Evolutionary conservation across 768 basidiomycete species (phyloP).

Genomic region (Termitomyces sp.): DNA sequence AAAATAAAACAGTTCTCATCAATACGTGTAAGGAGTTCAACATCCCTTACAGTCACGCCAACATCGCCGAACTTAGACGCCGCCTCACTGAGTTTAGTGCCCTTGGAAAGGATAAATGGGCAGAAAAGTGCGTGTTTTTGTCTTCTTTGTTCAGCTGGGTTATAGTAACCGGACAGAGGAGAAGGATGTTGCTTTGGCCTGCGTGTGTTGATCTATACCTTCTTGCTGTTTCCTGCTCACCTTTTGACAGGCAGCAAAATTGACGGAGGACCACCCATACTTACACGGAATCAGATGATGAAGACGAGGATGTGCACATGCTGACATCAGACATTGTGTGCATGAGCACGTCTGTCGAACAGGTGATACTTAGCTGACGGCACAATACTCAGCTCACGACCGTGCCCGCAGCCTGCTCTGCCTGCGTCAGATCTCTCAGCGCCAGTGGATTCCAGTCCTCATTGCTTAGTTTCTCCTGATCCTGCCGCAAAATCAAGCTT

Average conservation of each 20-base stretch:
- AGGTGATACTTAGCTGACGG: too few species aligned
- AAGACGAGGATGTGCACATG: neutral
- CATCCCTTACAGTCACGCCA: too few species aligned
- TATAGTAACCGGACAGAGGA: neutral
- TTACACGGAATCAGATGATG: neutral
- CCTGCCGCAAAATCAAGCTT: neutral
- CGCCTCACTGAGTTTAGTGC: too few species aligned
- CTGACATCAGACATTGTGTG: neutral
- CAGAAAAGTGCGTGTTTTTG: too few species aligned
- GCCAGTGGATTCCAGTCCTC: neutral
- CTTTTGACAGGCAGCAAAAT: neutral
- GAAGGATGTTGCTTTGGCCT: neutral
- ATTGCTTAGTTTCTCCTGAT: too few species aligned
- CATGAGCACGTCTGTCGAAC: too few species aligned
- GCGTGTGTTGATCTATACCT: neutral
- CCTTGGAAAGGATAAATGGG: too few species aligned
- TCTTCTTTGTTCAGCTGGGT: too few species aligned
- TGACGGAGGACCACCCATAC: neutral
- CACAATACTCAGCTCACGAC: neutral
- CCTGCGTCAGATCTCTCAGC: neutral
- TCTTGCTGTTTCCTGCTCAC: neutral
- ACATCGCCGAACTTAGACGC: too few species aligned
- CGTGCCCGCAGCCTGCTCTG: neutral
- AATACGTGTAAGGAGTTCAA: too few species aligned
- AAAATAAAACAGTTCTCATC: too few species aligned